phyloP scores from a whole-genome alignment of 148 eudicot genomes.

The Persicaria tinctoria region DNA sequence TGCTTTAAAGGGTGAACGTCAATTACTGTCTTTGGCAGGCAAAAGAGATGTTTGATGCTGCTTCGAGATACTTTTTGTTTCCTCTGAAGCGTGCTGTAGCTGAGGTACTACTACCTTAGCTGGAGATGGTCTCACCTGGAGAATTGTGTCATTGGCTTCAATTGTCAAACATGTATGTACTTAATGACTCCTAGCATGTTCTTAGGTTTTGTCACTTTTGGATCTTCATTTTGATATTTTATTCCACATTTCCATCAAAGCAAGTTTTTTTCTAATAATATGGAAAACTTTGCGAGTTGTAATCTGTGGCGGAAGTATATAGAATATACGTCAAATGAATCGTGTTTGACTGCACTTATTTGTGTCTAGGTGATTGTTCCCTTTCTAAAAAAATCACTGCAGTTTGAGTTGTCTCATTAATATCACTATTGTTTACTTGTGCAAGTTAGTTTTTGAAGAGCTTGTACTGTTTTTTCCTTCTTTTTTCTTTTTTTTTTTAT shows the following conservation, averaged over 20 bases:
- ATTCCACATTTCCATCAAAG: not conserved
- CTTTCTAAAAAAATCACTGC: not conserved
- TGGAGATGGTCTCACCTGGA: conserved; percentile 38
- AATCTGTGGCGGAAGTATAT: not conserved
- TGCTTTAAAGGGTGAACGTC: too few species aligned
- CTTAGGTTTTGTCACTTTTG: not conserved
- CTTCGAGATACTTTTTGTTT: too few species aligned
- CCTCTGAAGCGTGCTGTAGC: too few species aligned
- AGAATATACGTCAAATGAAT: not conserved
- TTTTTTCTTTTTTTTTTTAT: not conserved
- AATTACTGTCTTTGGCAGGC: too few species aligned
- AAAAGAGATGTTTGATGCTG: too few species aligned
- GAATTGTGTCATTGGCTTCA: conserved; percentile 91
- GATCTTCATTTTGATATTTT: not conserved
- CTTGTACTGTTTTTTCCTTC: not conserved
- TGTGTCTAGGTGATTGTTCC: not conserved
- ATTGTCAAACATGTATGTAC: conserved; percentile 74
- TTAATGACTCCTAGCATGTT: not conserved
- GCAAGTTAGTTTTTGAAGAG: not conserved
- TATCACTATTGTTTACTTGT: not conserved
- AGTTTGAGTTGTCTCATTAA: not conserved
- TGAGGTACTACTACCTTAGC: too few species aligned
- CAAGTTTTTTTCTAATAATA: not conserved
- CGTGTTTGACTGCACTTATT: not conserved
- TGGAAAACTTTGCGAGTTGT: not conserved